These are phyloP conservation scores for Globisporangium uncinulatum DNA, from an alignment of 352 stramenopile species.

Conservation along the genomic window DNA sequence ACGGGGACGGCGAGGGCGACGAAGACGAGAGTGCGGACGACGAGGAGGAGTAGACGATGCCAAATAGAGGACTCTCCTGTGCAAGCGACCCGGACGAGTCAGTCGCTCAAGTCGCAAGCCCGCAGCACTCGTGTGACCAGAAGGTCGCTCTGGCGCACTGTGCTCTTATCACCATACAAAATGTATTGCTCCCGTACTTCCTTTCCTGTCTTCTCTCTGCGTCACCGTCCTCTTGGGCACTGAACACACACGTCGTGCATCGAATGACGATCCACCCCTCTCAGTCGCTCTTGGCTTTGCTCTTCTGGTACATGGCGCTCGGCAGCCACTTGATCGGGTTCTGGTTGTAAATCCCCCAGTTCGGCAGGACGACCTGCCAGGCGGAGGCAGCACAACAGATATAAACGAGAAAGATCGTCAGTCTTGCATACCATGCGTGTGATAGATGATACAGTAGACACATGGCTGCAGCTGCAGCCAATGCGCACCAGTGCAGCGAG, in stretches of 20 bases:
- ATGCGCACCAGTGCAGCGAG: constrained; percentile 53
- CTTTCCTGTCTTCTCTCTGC: not conserved
- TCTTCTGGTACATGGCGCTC: constrained; percentile 73
- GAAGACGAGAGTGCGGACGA: constrained; percentile 24
- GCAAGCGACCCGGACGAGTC: too few relatives aligned
- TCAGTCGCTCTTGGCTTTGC: constrained; percentile 37
- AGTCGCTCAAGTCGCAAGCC: too few relatives aligned
- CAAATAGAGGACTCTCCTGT: too few relatives aligned
- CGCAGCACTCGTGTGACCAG: too few relatives aligned
- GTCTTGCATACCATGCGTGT: too few relatives aligned
- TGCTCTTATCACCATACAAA: not conserved
- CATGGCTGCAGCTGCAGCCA: not conserved
- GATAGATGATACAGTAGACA: not conserved
- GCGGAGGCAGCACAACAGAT: not conserved
- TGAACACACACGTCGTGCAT: too few relatives aligned
- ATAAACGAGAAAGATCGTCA: not conserved
- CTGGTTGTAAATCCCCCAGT: constrained; percentile 84
- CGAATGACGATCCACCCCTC: not conserved
- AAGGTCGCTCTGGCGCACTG: not conserved
- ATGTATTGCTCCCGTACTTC: too few relatives aligned
- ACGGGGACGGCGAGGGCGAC: constrained; percentile 21
- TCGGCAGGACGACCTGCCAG: constrained; percentile 57
- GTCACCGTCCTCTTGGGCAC: too few relatives aligned
- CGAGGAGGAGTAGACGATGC: constrained; percentile 17
- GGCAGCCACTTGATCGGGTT: constrained; percentile 78